phyloP scores from a whole-genome alignment of 148 eudicot genomes.

The Mesembryanthemum crystallinum region DNA sequence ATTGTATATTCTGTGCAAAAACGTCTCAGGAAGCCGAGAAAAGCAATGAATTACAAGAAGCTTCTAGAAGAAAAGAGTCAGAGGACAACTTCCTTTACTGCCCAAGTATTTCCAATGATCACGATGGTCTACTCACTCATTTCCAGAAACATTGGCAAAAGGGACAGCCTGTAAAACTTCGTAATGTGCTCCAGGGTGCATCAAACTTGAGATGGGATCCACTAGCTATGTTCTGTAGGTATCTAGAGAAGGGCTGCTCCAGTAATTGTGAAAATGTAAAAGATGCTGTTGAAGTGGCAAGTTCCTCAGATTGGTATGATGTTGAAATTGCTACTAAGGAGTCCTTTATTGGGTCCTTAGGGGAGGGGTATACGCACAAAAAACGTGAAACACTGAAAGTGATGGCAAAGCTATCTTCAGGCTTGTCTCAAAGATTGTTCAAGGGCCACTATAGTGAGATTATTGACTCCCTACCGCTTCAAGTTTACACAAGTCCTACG shows the following conservation, averaged over 20 bases:
- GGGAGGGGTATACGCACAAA: conserved; percentile 42
- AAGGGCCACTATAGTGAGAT: conserved; percentile 56
- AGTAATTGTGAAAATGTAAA: conserved; percentile 37
- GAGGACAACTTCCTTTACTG: conserved; percentile 59
- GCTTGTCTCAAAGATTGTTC: conserved; percentile 51
- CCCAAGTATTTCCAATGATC: conserved; percentile 51
- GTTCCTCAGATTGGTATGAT: conserved; percentile 73
- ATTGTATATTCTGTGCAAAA: conserved; percentile 44
- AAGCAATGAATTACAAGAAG: conserved; percentile 39
- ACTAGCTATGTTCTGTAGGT: conserved; percentile 54
- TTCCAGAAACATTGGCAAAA: conserved; percentile 85
- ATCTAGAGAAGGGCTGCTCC: conserved; percentile 47
- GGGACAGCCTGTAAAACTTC: conserved; percentile 84
- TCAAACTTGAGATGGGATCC: conserved; percentile 72
- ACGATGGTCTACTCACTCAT: conserved; percentile 47
- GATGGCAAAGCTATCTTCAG: conserved; percentile 60
- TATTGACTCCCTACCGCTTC: conserved; percentile 61
- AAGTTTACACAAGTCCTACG: conserved; percentile 63
- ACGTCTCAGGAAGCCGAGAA: conserved; percentile 26
- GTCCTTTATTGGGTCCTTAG: conserved; percentile 53
- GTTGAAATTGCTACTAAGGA: conserved; percentile 58
- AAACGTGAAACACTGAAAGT: conserved; percentile 53
- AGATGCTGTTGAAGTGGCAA: conserved; percentile 33
- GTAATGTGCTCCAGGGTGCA: conserved; percentile 41
- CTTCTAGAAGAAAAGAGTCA: conserved; percentile 44